Base-by-base conservation (phyloP, 768 basidiomycete species). In the Trametes gibbosa region DNA sequence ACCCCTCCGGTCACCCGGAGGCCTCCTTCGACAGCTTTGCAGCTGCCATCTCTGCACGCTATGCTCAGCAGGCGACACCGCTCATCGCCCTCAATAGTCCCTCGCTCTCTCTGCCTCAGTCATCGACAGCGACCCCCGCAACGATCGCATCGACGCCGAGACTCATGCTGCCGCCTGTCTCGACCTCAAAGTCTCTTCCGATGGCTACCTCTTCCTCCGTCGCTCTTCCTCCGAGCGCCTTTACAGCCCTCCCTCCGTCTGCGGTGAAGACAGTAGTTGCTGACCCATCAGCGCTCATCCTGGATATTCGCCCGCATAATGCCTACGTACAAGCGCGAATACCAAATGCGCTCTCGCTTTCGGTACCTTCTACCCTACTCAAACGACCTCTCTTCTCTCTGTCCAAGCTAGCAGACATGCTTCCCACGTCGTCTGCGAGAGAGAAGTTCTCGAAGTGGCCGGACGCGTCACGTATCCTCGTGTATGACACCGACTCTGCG, bases 281-380 rank as follows among this genome's bases (percentile, higher is more conserved):
- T 0, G 74, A 78, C 56, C 67, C 76, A 0, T 39, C 73, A 13
- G 66, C 73, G 27, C 86, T 98, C 68, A 73, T 97, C 66, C 79
- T 98, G 74, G 95, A 98, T 76, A 87, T 98, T 53, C 85, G 95
- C 0, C 86, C 93, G 12, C 90, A 91, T 73, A 86, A 87, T 17
- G 83, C 87, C 7, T 88, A 84, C 70, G 73, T 83, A 6, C 68
- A 80, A 9, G 84, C 85, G 23, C 87, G 93, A 50, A 65, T 97
- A 29, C 80, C 81, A 40, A 66, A 73, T 48, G 87, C 94, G 8
- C 76, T 97, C 53, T 92, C 92, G 48, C 83, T 98, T 62, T 91
- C 90, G 47, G 90, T 97, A 5, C 95, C 96, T 1, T 94, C 95
- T 2, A 98, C 95, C 0, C 86, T 98, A 21, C 86, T 98, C 69